Base-by-base conservation (phyloP, 2,329 filamentous ascomycete genomes). In the Sclerotinia trifoliorum region DNA sequence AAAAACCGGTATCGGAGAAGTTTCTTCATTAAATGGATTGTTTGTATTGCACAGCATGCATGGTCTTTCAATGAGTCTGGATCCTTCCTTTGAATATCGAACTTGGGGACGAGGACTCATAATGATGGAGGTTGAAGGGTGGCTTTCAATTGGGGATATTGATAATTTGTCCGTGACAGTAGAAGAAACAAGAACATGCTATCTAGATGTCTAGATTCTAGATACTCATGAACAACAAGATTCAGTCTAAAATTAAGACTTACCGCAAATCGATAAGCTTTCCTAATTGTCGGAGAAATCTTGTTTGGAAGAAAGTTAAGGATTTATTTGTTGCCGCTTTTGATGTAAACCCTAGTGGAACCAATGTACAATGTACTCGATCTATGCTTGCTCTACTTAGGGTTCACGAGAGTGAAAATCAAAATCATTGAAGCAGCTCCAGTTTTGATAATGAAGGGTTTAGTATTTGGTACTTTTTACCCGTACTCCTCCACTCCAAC, bases 361-460 rank as follows among this genome's bases (percentile, higher is more conserved):
- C 13, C 6, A 15, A 39, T n/a, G 32, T 21, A 39, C 6, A 15
- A 39, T n/a, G 32, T 21, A 39, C 35, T 39, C 35, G 35, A 39
- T 10, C 8, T 39, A 39, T 39, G 10, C 35, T 11, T 39, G 10
- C 35, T 39, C 7, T 39, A 11, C 10, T 39, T 3, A 55, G 54
- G 21, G 35, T 56, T 56, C 54, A 15, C n/a, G 15, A 29, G 29
- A 29, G 29, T n/a, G 54, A 39, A 10, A 3, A n/a, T 56, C 21
- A 39, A 56, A 56, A 56, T 56, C 54, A 35, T 39, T 39, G 54
- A 56, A 56, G 54, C 54, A 56, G 54, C 32, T 56, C 54, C 54
- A 56, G n/a, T 39, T 42, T 42, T 57, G 21, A 57, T 57, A 57
- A 57, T 39, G 32, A 42, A 13, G 55, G n/a, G 35, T 35, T 35